Percentiles rank a stretch among this genome's conserved stretches.
Conservation (phyloP, 1,284 basidiomycete genomes). For the Phenoliferia sp. region DNA sequence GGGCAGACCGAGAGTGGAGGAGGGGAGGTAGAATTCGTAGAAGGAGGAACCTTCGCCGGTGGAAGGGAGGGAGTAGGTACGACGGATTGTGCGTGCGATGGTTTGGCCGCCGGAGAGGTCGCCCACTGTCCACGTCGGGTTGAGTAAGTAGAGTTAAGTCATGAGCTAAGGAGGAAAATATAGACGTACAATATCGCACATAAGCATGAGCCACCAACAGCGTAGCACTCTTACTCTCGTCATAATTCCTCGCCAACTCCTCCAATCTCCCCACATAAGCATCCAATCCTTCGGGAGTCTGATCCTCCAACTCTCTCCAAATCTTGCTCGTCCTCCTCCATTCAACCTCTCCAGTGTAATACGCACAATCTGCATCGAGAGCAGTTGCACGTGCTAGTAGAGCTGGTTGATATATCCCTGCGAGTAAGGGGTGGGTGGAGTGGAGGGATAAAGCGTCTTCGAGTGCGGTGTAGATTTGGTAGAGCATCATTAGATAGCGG, state of each 20-base stretch:
- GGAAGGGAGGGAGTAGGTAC: constrained; percentile 1
- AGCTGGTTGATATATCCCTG: not conserved
- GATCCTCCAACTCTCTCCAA: not conserved
- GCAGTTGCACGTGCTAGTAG: not conserved
- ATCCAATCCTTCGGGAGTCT: not conserved
- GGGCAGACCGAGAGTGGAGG: not conserved
- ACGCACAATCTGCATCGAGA: constrained; percentile 3
- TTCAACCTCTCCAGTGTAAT: not conserved
- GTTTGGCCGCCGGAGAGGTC: constrained; percentile 13
- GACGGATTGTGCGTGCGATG: constrained; percentile 1
- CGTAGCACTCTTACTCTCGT: not conserved
- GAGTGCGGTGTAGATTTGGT: constrained; percentile 4
- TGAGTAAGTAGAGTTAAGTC: not conserved
- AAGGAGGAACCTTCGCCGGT: constrained; percentile 12
- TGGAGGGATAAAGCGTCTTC: not conserved
- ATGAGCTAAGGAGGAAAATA: not conserved
- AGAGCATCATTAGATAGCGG: constrained; percentile 5
- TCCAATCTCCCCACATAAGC: constrained; percentile 1
- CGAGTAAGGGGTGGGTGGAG: not conserved
- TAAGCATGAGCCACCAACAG: constrained; percentile 10
- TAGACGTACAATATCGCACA: constrained; percentile 10
- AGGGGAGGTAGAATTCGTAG: constrained; percentile 14
- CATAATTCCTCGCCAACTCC: constrained; percentile 1
- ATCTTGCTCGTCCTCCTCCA: not conserved
- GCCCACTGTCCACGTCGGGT: constrained; percentile 3